phyloP scores from a whole-genome alignment of 345 rosid genomes.

The Bruguiera parviflora region DNA sequence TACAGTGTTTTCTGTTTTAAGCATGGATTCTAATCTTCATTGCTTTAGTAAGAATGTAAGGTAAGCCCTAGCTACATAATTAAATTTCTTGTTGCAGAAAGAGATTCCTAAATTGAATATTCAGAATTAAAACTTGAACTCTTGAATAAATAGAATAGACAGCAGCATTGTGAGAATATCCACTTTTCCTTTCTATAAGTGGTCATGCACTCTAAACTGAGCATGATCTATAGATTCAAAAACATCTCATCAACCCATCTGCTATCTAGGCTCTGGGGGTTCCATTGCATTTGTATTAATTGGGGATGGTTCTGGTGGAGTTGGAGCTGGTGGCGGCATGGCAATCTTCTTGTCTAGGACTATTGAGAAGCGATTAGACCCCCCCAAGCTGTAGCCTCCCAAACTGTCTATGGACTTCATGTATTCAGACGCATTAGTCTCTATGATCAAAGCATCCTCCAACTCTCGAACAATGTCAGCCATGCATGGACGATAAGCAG shows the following conservation, averaged over 20 bases:
- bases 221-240: slow-evolving; percentile 8
- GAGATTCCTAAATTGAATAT: slow-evolving; percentile 15
- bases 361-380: slow-evolving; percentile 50
- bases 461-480: slow-evolving; percentile 59
- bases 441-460: slow-evolving; percentile 69
- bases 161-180: slow-evolving; percentile 6
- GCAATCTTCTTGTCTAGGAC: slow-evolving; percentile 39
- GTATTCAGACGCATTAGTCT: slow-evolving; percentile 75
- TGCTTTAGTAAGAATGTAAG: neutral
- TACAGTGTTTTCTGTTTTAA: neutral
- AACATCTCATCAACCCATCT: slow-evolving; percentile 12
- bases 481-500: slow-evolving; percentile 60
- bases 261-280: slow-evolving; percentile 48
- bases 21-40: neutral
- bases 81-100: slow-evolving; percentile 12
- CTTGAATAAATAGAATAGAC: neutral
- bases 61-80: neutral
- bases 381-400: slow-evolving; percentile 50
- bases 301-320: slow-evolving; percentile 41
- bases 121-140: neutral
- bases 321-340: slow-evolving; percentile 34
- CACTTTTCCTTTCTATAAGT: slow-evolving; percentile 3
- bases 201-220: slow-evolving; percentile 9
- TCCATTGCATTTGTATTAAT: slow-evolving; percentile 39
- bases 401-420: slow-evolving; percentile 71